Evolutionary conservation across 169 alveolate species (phyloP).

Genomic region (Toxoplasma gondii): DNA sequence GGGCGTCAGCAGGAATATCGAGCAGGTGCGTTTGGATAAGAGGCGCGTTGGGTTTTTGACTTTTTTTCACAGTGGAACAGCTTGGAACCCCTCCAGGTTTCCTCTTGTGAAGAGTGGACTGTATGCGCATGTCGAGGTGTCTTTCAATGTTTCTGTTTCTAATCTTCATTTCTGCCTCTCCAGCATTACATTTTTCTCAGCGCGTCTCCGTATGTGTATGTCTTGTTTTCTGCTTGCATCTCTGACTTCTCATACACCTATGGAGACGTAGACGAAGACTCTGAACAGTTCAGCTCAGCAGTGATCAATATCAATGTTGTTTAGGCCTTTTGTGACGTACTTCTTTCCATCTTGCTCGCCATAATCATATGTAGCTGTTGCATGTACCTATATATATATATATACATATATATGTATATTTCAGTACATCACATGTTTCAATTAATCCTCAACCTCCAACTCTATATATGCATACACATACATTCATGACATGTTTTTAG

Average conservation of each 20-base stretch:
- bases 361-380: no score
- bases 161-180: not conserved
- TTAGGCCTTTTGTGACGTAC: no score
- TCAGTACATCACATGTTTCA: not conserved
- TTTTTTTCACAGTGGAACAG: not conserved
- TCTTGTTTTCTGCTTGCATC: no score
- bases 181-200: no score
- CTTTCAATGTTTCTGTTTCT: not conserved
- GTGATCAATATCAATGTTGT: no score
- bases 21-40: conserved; percentile 40
- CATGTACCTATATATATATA: not conserved
- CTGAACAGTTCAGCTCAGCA: no score
- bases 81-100: not conserved
- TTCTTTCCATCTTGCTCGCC: no score
- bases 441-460: not conserved
- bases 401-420: not conserved
- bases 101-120: not conserved
- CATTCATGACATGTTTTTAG: no score
- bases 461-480: not conserved
- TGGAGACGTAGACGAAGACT: no score
- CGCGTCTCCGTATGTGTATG: no score
- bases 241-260: no score
- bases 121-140: not conserved
- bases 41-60: not conserved
- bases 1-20: conserved; percentile 50